Evolutionary conservation across 495 filamentous ascomycete species (phyloP), one percentile per base, ranked within the genome.

Genomic region (Penicillium cinerascens): DNA sequence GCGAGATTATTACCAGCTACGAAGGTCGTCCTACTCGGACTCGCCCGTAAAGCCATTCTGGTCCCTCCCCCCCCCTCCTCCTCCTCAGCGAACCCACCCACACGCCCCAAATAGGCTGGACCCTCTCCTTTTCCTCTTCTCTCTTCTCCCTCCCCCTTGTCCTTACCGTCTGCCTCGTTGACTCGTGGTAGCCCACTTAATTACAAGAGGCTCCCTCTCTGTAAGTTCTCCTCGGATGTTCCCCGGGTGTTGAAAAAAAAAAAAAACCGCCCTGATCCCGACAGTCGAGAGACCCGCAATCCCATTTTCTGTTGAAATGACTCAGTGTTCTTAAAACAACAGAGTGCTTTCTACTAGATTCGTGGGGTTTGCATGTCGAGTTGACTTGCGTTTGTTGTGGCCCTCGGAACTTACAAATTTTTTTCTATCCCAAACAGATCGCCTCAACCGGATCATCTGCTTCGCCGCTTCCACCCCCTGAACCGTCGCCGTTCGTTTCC

Each of bases 91-190:
- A 55, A 49, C 39, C 45, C 46, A 49, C 52, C 37, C 37, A 39
- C 37, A 42, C 45, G 17, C 49, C 54, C 50, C 51, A 51, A 59
- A 48, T 54, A 48, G 40, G 29, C 52, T 33, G 55, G 52, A 55
- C 55, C 47, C 52, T 59, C 55, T 51, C 56, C 59, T 54, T 44
- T 57, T 55, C 55, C 52, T 49, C 59, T 51, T 52, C 35, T 49
- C 42, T 33, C 29, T 45, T 50, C 51, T 43, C 49, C 53, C 55
- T 51, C 55, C 40, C 47, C 53, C n/a, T n/a, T n/a, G 46, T 47
- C 38, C 53, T 43, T 52, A 23, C n/a, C 11, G 47, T 58, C 65
- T 68, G 68, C 66, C 68, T 73, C 67, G 69, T 72, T 71, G 46
- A 63, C 64, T 73, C 65, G 70, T 70, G 68, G 69, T 70, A 67